Conservation (phyloP, 2,329 filamentous ascomycete species). For the Paecilomyces niveus region DNA sequence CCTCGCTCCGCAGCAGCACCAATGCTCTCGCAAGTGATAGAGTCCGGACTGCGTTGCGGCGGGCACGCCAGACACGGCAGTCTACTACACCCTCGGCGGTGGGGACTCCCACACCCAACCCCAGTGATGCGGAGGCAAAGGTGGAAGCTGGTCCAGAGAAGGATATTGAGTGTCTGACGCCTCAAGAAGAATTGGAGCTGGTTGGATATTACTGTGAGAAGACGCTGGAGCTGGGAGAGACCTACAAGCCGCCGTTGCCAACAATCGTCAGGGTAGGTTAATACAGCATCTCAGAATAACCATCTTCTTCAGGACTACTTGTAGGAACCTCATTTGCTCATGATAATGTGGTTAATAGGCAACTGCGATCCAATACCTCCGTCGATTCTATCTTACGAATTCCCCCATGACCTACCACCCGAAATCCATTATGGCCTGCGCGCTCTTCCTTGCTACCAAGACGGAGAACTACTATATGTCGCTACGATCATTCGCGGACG, state of each 20-base stretch:
- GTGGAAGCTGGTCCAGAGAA: constrained; percentile 22
- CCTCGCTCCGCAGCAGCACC: constrained; percentile 66
- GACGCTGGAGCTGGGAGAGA: constrained; percentile 51
- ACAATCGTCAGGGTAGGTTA: constrained; percentile 51
- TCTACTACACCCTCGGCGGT: constrained; percentile 24
- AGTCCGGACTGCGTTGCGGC: constrained; percentile 50
- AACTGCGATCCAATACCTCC: constrained; percentile 82
- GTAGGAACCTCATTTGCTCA: constrained; percentile 19
- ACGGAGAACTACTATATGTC: constrained; percentile 77
- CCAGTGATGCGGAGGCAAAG: constrained; percentile 26
- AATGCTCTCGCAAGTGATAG: constrained; percentile 71
- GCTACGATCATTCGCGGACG: constrained; percentile 58
- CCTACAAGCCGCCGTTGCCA: constrained; percentile 50
- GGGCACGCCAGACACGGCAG: constrained; percentile 32
- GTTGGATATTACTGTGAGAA: constrained; percentile 70
- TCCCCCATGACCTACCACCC: constrained; percentile 95
- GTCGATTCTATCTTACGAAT: constrained; percentile 92
- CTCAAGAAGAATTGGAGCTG: constrained; percentile 74
- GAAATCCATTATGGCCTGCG: constrained; percentile 79
- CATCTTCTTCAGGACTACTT: constrained; percentile 42
- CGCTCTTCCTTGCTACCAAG: constrained; percentile 89
- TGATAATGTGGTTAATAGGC: constrained; percentile 38
- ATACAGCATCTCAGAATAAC: not conserved
- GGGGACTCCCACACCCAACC: constrained; percentile 25
- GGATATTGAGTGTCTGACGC: constrained; percentile 69